Evolutionary conservation across 2,329 filamentous ascomycete species (phyloP), one percentile per base, ranked within the genome.

Genomic region (Cladosporium phlei): DNA sequence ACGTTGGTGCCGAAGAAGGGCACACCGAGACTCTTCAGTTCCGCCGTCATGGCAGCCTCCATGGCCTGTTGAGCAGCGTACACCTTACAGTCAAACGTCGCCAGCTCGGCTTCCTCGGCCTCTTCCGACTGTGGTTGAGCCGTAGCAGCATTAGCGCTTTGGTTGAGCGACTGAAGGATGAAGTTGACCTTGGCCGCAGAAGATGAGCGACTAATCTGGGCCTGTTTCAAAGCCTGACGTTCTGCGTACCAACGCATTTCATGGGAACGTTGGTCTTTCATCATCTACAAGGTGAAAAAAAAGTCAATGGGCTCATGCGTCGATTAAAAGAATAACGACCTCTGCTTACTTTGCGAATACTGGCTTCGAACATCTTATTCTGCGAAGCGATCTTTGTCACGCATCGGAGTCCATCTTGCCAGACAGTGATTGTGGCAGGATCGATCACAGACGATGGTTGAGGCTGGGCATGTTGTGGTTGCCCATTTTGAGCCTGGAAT

Each of bases 181-280:
- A 58, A 60, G 16, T 57, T 48, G 4, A 60, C 59, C 46, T 65
- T 55, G 5, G 56, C 58, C 3, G 58, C 50, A 29, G 59, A 57
- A 1, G 48, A 50, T 14, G 56, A 50, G 39, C 62, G 53, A 17
- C 53, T 59, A 32, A 55, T 55, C 34, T 64, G 60, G 1, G 48
- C 53, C n/a, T 59, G 55, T 52, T 66, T 66, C 21, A 66, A 44
- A 12, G 55, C 56, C 50, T 64, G 63, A 24, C 62, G 52, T 34
- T 61, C 62, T 11, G 49, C 52, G 33, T 62, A 65, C 72, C 82
- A 86, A 53, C 78, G 73, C 53, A 72, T 72, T 54, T 85, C 80
- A 55, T 85, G 76, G 30, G 74, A 71, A 55, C 80, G 75, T 60
- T 86, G 82, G 32, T 79, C 74, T 46, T 72, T 72, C 50, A 85